Evolutionary conservation across 768 basidiomycete species (phyloP).

Genomic region (Dacryopinax primogenitus): DNA sequence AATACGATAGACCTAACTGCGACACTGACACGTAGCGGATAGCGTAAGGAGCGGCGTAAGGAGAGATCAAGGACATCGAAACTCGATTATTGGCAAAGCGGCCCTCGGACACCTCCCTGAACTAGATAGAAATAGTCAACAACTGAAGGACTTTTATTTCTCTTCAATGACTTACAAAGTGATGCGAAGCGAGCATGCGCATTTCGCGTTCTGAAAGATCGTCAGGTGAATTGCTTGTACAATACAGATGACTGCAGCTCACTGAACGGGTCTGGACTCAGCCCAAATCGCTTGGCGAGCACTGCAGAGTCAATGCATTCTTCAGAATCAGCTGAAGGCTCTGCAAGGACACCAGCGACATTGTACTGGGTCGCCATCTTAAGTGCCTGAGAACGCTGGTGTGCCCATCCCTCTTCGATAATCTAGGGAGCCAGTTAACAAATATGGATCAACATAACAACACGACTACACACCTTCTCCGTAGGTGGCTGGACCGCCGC

Average conservation of each 20-base stretch:
- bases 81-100: background rate
- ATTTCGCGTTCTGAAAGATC: background rate
- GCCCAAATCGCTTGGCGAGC: background rate
- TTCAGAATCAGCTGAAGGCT: background rate
- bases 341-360: background rate
- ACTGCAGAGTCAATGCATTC: background rate
- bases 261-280: background rate
- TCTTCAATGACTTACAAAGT: background rate
- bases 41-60: background rate
- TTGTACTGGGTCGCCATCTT: background rate
- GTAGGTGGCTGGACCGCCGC: background rate
- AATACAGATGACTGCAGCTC: too few relatives aligned
- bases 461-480: background rate
- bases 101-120: background rate
- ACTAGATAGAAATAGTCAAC: background rate
- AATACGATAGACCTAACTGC: background rate
- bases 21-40: background rate
- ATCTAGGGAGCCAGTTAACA: background rate
- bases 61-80: background rate
- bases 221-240: background rate
- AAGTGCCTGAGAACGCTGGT: background rate
- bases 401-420: conserved; percentile 73
- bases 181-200: background rate
- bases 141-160: background rate
- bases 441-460: background rate